These are phyloP conservation scores for Ceratocystis ficicola DNA, from an alignment of 2,329 filamentous ascomycete genomes.

Conservation along the genomic window DNA sequence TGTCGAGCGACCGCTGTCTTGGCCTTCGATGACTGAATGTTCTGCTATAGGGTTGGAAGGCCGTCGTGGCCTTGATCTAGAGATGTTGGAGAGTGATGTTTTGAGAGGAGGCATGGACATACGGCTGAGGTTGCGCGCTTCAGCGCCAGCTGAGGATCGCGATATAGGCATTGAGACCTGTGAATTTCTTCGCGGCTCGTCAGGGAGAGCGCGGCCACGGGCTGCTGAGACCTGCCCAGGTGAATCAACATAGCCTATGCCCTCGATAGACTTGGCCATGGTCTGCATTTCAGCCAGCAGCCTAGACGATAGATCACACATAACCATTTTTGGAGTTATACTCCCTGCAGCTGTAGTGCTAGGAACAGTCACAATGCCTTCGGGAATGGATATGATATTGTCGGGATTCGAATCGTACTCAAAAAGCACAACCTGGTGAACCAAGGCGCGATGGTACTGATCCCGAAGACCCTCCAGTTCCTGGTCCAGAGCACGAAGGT, in stretches of 20 bases:
- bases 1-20: constrained; percentile 37
- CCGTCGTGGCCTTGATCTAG: constrained; percentile 27
- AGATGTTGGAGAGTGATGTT: constrained; percentile 28
- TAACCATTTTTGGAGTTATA: constrained; percentile 54
- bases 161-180: constrained; percentile 38
- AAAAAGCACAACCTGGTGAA: constrained; percentile 70
- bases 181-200: constrained; percentile 41
- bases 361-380: constrained; percentile 61
- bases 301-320: constrained; percentile 66
- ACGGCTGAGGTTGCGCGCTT: constrained; percentile 46
- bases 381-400: constrained; percentile 43
- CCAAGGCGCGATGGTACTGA: constrained; percentile 60
- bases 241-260: constrained; percentile 63
- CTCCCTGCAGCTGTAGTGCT: constrained; percentile 52
- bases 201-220: constrained; percentile 20
- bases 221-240: constrained; percentile 43
- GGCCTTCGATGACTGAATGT: neutral
- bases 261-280: constrained; percentile 60
- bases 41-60: constrained; percentile 39
- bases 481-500: constrained; percentile 48
- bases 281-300: constrained; percentile 64
- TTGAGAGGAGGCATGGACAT: constrained; percentile 70
- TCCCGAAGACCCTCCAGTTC: constrained; percentile 61
- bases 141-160: constrained; percentile 43
- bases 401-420: constrained; percentile 48